Percentiles rank a stretch among this genome's conserved stretches.
These are phyloP conservation scores for Kwoniella dendrophila DNA, from an alignment of 768 basidiomycete species.

Conservation along the genomic window DNA sequence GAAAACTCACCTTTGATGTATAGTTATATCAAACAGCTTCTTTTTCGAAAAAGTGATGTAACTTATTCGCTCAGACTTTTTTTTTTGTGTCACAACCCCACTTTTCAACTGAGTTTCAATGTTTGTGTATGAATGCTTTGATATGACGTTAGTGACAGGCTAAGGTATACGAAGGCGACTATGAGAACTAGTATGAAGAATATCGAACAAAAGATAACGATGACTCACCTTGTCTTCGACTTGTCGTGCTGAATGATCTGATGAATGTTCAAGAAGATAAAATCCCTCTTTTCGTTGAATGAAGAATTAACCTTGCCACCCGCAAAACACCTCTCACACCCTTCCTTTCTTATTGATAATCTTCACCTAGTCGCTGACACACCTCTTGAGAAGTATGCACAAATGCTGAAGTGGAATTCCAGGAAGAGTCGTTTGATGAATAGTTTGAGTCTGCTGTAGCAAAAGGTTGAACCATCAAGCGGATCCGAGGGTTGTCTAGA, in stretches of 20 bases:
- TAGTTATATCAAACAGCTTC: too few relatives aligned
- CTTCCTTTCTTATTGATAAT: conserved; percentile 16
- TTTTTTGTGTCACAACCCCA: too few relatives aligned
- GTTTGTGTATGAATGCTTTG: neutral
- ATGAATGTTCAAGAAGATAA: too few relatives aligned
- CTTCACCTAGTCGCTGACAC: neutral
- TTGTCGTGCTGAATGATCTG: too few relatives aligned
- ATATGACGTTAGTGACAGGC: neutral
- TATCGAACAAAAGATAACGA: neutral
- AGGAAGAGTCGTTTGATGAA: neutral
- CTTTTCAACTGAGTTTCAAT: neutral
- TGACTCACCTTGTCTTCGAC: neutral
- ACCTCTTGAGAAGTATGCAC: conserved; percentile 4
- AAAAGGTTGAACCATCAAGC: neutral
- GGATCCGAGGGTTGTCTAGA: conserved; percentile 15
- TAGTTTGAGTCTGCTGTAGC: neutral
- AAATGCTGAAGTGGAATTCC: neutral
- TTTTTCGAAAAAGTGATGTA: too few relatives aligned
- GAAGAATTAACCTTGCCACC: conserved; percentile 14
- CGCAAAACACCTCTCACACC: conserved; percentile 14
- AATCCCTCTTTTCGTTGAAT: neutral
- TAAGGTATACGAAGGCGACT: neutral
- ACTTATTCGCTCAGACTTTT: conserved; percentile 6
- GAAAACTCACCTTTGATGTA: too few relatives aligned
- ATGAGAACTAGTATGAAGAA: neutral